Percentiles rank a stretch among this genome's conserved stretches.
phyloP scores from a whole-genome alignment of 2,329 filamentous ascomycete species.

The Dothideomycetes sp. region DNA sequence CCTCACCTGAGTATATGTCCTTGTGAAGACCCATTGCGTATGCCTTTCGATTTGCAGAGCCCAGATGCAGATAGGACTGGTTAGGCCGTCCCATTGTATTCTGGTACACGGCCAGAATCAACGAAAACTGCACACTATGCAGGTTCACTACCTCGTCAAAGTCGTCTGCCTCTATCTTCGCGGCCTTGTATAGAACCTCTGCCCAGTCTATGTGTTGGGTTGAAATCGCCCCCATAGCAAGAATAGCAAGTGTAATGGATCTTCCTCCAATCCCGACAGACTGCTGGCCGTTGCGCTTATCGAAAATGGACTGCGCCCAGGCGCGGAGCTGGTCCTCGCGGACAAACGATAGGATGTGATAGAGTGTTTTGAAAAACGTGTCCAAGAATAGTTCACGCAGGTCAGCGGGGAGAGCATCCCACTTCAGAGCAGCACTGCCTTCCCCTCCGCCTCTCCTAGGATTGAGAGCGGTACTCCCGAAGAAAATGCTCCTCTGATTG shows the following conservation, averaged over 20 bases:
- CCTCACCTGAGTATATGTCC: constrained; percentile 9
- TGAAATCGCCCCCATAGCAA: constrained; percentile 18
- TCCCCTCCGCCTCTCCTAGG: background rate
- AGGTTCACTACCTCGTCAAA: constrained; percentile 22
- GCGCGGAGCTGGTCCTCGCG: background rate
- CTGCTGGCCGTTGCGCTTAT: constrained; percentile 4
- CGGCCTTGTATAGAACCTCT: constrained; percentile 16
- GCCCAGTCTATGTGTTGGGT: constrained; percentile 16
- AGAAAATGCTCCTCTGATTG: constrained; percentile 21
- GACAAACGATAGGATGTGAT: background rate
- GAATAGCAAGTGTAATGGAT: constrained; percentile 14
- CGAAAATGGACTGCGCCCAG: background rate
- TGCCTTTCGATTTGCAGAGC: constrained; percentile 18
- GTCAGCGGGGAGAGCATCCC: background rate
- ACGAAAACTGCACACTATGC: constrained; percentile 20
- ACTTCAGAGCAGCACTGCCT: constrained; percentile 10
- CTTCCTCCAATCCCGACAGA: background rate
- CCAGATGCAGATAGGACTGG: constrained; percentile 19
- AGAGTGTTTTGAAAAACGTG: background rate
- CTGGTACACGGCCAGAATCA: constrained; percentile 19
- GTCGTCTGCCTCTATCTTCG: constrained; percentile 15
- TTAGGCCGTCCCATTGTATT: constrained; percentile 20
- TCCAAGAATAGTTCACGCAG: background rate
- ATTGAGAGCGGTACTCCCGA: constrained; percentile 15
- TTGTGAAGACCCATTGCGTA: constrained; percentile 20